Percentiles rank a stretch among this genome's conserved stretches.
Conservation (phyloP, 2,329 filamentous ascomycete species). For the Trichoderma atrobrunneum region DNA sequence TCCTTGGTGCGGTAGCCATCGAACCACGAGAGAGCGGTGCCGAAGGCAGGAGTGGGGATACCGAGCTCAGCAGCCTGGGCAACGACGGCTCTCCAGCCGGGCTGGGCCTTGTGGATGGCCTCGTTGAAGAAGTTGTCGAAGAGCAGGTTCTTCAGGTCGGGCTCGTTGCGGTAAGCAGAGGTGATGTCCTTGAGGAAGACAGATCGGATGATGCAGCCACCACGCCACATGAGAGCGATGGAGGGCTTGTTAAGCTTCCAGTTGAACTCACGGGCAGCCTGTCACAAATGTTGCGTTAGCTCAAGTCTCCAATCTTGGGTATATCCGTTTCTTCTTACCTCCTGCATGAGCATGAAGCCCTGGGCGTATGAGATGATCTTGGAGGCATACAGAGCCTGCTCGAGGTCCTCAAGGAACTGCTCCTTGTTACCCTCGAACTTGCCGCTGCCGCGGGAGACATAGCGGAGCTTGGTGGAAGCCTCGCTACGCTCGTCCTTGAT, state of each 20-base stretch:
- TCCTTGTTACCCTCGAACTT: slow-evolving; percentile 85
- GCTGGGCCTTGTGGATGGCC: slow-evolving; percentile 95
- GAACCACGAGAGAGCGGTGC: slow-evolving; percentile 96
- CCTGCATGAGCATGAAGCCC: slow-evolving; percentile 99
- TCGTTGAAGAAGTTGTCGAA: slow-evolving; percentile 99
- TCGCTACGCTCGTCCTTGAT: slow-evolving; percentile 90
- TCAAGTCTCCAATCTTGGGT: background rate
- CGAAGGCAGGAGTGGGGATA: slow-evolving; percentile 95
- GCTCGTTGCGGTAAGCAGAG: slow-evolving; percentile 88
- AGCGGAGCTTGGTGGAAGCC: slow-evolving; percentile 74
- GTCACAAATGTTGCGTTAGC: slow-evolving; percentile 3
- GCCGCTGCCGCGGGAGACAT: slow-evolving; percentile 66
- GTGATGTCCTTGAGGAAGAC: slow-evolving; percentile 99
- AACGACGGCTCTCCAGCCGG: slow-evolving; percentile 87
- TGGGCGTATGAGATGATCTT: slow-evolving; percentile 99
- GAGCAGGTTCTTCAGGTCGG: slow-evolving; percentile 94
- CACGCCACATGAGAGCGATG: slow-evolving; percentile 99
- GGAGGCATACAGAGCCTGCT: slow-evolving; percentile 97
- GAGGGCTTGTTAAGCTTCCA: slow-evolving; percentile 99
- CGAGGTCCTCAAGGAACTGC: slow-evolving; percentile 92
- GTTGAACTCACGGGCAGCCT: slow-evolving; percentile 91
- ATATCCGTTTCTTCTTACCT: slow-evolving; percentile 50
- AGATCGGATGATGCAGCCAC: slow-evolving; percentile 99
- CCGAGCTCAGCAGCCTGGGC: slow-evolving; percentile 89
- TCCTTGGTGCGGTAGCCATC: slow-evolving; percentile 98